These are phyloP conservation scores for Mycosarcoma maydis DNA, from an alignment of 1,284 basidiomycete genomes.

Conservation along the genomic window DNA sequence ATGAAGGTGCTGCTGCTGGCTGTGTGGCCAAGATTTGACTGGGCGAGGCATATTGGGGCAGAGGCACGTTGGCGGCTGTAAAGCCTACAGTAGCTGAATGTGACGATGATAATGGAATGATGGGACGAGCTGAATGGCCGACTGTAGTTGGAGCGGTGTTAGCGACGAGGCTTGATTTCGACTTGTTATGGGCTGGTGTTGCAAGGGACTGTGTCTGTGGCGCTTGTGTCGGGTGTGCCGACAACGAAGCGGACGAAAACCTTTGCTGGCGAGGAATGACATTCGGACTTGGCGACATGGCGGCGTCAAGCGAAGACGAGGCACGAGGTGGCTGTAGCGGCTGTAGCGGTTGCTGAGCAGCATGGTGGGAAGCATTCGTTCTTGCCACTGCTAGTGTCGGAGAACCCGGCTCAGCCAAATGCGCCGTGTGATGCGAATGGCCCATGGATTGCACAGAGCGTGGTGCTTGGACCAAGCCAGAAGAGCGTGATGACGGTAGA, in stretches of 20 bases:
- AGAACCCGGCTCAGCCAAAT: constrained; percentile 20
- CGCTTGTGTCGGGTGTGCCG: constrained; percentile 15
- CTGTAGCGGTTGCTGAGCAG: constrained; percentile 8
- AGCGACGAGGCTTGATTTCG: constrained; percentile 4
- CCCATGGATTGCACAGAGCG: background rate
- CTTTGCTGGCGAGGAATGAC: constrained; percentile 1
- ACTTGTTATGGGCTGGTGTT: constrained; percentile 11
- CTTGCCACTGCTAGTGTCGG: constrained; percentile 27
- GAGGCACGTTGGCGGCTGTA: background rate
- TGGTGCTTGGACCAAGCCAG: background rate
- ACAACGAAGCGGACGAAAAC: background rate
- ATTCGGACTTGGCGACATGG: constrained; percentile 24
- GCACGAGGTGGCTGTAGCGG: constrained; percentile 3
- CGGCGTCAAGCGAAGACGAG: constrained; percentile 28
- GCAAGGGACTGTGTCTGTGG: constrained; percentile 4
- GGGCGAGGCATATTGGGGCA: constrained; percentile 27
- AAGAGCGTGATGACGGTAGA: constrained; percentile 2
- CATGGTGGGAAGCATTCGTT: constrained; percentile 6
- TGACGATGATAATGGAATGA: background rate
- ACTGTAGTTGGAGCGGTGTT: background rate
- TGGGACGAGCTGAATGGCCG: background rate
- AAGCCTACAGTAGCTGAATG: background rate
- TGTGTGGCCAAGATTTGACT: constrained; percentile 25
- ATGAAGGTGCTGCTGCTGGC: background rate
- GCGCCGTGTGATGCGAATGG: constrained; percentile 12